Evolutionary conservation across 176 grass and related monocot genomes (phyloP).

Genomic region (Triticum monococcum): DNA sequence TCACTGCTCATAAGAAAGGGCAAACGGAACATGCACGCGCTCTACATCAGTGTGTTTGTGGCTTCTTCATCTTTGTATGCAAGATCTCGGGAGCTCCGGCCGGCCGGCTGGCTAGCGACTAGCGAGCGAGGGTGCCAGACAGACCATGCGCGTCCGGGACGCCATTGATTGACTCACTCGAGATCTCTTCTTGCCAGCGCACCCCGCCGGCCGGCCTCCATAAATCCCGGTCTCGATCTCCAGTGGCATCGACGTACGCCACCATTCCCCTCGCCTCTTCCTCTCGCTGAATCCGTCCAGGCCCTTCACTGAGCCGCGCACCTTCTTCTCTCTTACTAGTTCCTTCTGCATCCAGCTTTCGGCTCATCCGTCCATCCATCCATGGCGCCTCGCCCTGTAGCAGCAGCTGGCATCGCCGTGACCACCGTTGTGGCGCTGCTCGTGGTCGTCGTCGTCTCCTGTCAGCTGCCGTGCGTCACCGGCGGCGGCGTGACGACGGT

Average conservation of each 20-base stretch:
- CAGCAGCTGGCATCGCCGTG: not conserved
- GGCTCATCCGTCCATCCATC: not conserved
- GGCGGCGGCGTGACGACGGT: not conserved
- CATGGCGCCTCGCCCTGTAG: not conserved
- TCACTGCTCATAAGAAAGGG: too few relatives aligned
- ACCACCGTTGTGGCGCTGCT: not conserved
- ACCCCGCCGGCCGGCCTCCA: not conserved
- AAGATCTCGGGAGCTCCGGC: not conserved
- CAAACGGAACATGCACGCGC: too few relatives aligned
- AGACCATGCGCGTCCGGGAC: not conserved
- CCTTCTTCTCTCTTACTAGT: not conserved
- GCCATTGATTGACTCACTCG: not conserved
- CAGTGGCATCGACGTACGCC: not conserved
- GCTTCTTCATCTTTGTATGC: not conserved
- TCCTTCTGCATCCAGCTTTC: not conserved
- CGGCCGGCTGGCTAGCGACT: not conserved
- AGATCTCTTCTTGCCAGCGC: not conserved
- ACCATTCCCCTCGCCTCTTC: not conserved
- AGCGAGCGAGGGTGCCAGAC: not conserved
- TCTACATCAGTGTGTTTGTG: too few relatives aligned
- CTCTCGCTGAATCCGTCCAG: too few relatives aligned
- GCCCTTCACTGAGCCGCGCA: too few relatives aligned
- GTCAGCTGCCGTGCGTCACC: not conserved
- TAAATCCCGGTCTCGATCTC: not conserved
- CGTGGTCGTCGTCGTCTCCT: not conserved